Percentiles rank a stretch among this genome's conserved stretches.
These are phyloP conservation scores for Apium graveolens DNA, from an alignment of 129 eudicot species.

Conservation along the genomic window DNA sequence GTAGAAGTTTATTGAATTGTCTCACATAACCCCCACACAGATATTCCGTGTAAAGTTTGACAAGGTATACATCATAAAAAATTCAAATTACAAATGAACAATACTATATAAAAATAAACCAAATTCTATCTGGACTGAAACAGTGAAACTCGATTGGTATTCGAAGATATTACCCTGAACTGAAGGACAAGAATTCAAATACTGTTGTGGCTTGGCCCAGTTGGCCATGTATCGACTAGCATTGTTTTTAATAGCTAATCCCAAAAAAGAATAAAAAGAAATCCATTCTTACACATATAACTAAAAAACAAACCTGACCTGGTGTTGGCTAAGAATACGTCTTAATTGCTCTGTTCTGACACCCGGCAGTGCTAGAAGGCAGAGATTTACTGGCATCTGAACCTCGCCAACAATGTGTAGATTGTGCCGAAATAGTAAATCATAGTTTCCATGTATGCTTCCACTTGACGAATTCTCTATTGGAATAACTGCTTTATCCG, in stretches of 20 bases:
- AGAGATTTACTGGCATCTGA: conserved; percentile 66
- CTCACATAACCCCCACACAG: not conserved
- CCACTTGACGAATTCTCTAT: conserved; percentile 89
- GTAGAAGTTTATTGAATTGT: not conserved
- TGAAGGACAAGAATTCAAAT: not conserved
- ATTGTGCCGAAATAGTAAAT: conserved; percentile 77
- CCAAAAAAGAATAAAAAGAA: not conserved
- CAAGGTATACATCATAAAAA: conserved; percentile 4
- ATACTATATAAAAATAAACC: not conserved
- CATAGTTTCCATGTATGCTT: conserved; percentile 90
- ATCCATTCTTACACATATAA: not conserved
- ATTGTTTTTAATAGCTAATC: not conserved
- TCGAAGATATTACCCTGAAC: not conserved
- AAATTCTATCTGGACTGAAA: not conserved
- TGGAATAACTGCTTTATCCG: conserved; percentile 91
- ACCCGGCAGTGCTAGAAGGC: conserved; percentile 89
- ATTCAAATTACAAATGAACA: not conserved
- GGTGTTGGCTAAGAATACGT: conserved; percentile 82
- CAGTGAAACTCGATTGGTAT: not conserved
- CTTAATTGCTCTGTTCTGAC: conserved; percentile 67
- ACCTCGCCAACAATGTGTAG: conserved; percentile 95
- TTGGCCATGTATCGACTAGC: not conserved
- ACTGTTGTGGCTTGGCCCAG: not conserved
- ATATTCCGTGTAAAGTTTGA: not conserved
- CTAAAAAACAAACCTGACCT: conserved; percentile 29